Evolutionary conservation across 257 asterid genomes (phyloP).

Genomic region (Gentiana macrophylla): DNA sequence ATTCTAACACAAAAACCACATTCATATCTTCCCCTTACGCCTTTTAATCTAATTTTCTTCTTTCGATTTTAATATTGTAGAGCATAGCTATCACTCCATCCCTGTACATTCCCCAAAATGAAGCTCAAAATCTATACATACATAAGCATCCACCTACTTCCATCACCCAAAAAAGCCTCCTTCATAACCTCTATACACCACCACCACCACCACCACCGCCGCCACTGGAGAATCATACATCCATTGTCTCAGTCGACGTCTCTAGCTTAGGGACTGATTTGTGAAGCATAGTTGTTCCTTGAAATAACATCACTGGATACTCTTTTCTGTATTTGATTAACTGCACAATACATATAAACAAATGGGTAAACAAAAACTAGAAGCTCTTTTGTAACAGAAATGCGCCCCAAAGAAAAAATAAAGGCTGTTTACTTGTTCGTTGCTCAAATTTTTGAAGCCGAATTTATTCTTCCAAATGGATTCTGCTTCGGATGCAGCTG

Average conservation of each 20-base stretch:
- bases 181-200: too few species aligned
- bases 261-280: slow-evolving; percentile 33
- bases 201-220: too few species aligned
- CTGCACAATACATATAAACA: slow-evolving; percentile 26
- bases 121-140: slow-evolving; percentile 10
- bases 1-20: too few species aligned
- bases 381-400: background rate
- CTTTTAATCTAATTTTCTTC: too few species aligned
- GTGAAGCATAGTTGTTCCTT: slow-evolving; percentile 57
- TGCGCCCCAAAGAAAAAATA: background rate
- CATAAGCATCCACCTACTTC: too few species aligned
- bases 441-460: slow-evolving; percentile 25
- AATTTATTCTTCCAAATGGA: slow-evolving; percentile 37
- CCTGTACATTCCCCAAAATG: slow-evolving; percentile 11
- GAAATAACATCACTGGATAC: slow-evolving; percentile 54
- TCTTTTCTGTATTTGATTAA: slow-evolving; percentile 35
- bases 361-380: background rate
- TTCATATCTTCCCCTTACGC: too few species aligned
- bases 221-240: background rate
- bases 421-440: slow-evolving; percentile 26
- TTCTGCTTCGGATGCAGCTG: slow-evolving; percentile 56
- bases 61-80: too few species aligned
- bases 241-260: slow-evolving; percentile 3
- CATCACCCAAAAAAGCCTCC: too few species aligned
- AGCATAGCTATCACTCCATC: too few species aligned